Percentiles rank a stretch among this genome's conserved stretches.
Conservation (phyloP, 768 basidiomycete genomes). For the Paxillus ammoniavirescens region DNA sequence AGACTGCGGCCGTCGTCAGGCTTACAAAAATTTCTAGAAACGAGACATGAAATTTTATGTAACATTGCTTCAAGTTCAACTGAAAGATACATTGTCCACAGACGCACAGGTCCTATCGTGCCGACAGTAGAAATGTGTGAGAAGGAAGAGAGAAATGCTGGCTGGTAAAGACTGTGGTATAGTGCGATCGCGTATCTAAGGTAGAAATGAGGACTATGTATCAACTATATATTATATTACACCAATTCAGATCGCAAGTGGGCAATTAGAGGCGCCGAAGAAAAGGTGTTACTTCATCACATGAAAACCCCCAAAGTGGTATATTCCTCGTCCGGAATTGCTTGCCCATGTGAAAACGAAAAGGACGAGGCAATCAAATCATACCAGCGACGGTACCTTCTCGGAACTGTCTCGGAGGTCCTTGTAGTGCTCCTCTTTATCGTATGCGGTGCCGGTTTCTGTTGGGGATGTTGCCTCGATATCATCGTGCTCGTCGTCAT, state of each 20-base stretch:
- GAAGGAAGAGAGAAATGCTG: neutral
- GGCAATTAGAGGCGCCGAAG: neutral
- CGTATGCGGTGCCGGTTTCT: constrained; percentile 9
- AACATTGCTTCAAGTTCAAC: too few species aligned
- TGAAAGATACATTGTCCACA: neutral
- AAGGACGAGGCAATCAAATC: neutral
- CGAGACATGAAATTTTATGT: too few species aligned
- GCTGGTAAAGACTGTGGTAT: constrained; percentile 1
- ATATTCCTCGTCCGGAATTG: neutral
- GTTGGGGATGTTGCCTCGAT: constrained; percentile 14
- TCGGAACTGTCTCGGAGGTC: constrained; percentile 17
- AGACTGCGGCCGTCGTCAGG: too few species aligned
- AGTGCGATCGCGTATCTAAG: constrained; percentile 1
- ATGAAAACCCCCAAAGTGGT: neutral
- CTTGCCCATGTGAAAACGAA: neutral
- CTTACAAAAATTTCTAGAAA: too few species aligned
- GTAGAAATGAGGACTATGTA: neutral
- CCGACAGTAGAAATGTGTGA: neutral
- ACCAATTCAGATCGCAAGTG: neutral
- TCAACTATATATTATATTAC: neutral
- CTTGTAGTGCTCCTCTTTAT: constrained; percentile 10
- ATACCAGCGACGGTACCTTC: constrained; percentile 14
- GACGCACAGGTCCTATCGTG: neutral
- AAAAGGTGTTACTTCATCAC: neutral
- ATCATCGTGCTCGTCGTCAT: constrained; percentile 19